Base-by-base conservation (phyloP, 1,139 yeast genomes). In the Hemisphaericaspora lyxosophila region DNA sequence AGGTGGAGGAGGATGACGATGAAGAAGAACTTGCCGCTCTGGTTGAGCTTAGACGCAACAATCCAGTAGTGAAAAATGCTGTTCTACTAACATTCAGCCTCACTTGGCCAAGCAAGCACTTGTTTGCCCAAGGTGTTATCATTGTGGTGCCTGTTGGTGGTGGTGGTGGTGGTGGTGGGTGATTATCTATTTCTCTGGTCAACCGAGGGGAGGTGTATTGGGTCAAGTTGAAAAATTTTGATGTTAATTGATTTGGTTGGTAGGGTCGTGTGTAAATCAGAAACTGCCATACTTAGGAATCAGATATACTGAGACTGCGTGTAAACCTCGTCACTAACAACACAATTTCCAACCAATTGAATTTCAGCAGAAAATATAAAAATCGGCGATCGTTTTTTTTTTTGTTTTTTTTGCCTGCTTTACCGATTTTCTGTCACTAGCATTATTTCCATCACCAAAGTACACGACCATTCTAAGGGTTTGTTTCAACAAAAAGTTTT, bases 1-100 rank as follows among this genome's bases (percentile, higher is more conserved):
- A 6, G 17, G 7, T 6, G 3, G 32, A 11, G 7, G 32, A 5
- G 7, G 25, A n/a, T n/a, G n/a, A 18, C 2, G 23, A 3, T 8
- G 25, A 9, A 15, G 12, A 6, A 3, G 27, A 11, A 22, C 26
- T 31, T 9, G 36, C 12, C 4, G 29, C 27, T 16, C 11, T 12
- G 14, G 36, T 34, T 7, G 36, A 34, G 13, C 16, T 29, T 11
- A 22, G 25, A 32, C 35, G 39, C 11, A 28, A 25, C 7, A 34
- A 28, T 15, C 36, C 36, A 27, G 9, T 24, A 20, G 25, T 26
- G 3, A 20, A 7, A 16, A 19, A 20, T 13, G 37, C 25, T 7
- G 33, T 7, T 4, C n/a, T 24, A 13, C 9, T 25, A 14, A 22
- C 16, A 13, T 24, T 8, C 19, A 24, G 14, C 28, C 25, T 32